A percentile compares a stretch with the other conserved stretches of the same genome.
Conservation (phyloP, 345 rosid genomes). For the Viola odorata region DNA sequence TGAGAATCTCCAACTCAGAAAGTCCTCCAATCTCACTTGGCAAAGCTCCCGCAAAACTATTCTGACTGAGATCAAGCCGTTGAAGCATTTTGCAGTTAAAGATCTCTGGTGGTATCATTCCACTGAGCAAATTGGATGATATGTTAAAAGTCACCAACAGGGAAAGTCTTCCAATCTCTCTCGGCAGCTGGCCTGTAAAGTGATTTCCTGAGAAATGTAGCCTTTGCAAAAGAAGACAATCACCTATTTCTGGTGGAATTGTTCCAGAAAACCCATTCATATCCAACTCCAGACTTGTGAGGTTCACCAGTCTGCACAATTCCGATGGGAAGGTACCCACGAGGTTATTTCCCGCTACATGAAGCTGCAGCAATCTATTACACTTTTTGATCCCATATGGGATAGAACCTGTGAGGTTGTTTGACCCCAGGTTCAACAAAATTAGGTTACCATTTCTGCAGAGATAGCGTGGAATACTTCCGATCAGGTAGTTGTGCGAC, state of each 20-base stretch:
- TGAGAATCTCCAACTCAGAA: constrained; percentile 74
- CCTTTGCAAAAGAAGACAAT: constrained; percentile 61
- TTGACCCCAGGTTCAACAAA: constrained; percentile 59
- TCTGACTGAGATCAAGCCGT: constrained; percentile 72
- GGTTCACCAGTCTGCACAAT: constrained; percentile 54
- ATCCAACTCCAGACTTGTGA: constrained; percentile 61
- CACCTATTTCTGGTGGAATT: constrained; percentile 60
- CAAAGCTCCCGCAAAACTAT: constrained; percentile 50
- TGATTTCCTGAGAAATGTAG: constrained; percentile 58
- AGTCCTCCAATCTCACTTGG: constrained; percentile 59
- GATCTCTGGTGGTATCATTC: constrained; percentile 61
- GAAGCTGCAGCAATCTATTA: constrained; percentile 58
- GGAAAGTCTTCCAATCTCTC: constrained; percentile 64
- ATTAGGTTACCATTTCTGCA: constrained; percentile 49
- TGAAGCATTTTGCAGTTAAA: constrained; percentile 75
- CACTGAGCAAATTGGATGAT: constrained; percentile 63
- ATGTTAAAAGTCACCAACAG: constrained; percentile 62
- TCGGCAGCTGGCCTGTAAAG: constrained; percentile 60
- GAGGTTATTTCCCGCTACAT: constrained; percentile 50
- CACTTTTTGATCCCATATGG: constrained; percentile 59
- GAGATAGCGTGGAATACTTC: constrained; percentile 59
- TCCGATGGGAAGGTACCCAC: constrained; percentile 58
- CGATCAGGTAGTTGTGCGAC: constrained; percentile 57
- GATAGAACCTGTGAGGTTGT: constrained; percentile 62
- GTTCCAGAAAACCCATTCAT: constrained; percentile 66